These are phyloP conservation scores for Lasiosphaeris hirsuta DNA, from an alignment of 495 filamentous ascomycete species.

Conservation along the genomic window DNA sequence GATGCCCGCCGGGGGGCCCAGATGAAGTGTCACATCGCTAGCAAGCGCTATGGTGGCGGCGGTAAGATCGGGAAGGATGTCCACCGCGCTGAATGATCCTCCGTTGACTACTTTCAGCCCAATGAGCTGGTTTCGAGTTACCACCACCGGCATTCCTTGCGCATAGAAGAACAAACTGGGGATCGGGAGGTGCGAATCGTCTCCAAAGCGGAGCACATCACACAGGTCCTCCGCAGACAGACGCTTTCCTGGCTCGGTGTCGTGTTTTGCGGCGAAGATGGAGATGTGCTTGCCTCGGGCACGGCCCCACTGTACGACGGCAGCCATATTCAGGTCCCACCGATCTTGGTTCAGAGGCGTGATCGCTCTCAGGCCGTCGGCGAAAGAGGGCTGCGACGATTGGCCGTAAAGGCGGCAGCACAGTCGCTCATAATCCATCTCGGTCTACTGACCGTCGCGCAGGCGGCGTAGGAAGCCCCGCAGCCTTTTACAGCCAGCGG, in stretches of 20 bases:
- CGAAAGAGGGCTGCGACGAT: too few relatives aligned
- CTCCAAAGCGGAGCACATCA: conserved; percentile 4
- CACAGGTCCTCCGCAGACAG: neutral
- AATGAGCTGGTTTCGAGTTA: conserved; percentile 6
- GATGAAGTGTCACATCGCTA: conserved; percentile 1
- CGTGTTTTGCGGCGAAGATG: conserved; percentile 5
- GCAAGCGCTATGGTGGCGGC: neutral
- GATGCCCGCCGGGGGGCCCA: neutral
- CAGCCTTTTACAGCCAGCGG: neutral
- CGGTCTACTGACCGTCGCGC: too few relatives aligned
- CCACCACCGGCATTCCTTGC: conserved; percentile 7
- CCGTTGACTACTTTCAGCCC: conserved; percentile 1
- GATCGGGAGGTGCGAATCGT: conserved; percentile 9
- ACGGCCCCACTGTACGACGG: neutral
- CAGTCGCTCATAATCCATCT: too few relatives aligned
- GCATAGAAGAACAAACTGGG: conserved; percentile 8
- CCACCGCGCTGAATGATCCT: neutral
- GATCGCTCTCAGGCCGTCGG: too few relatives aligned
- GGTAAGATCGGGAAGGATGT: conserved; percentile 7
- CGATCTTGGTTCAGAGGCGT: too few relatives aligned
- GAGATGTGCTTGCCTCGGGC: conserved; percentile 4
- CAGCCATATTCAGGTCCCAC: neutral
- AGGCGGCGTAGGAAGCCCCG: too few relatives aligned
- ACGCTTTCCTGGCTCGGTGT: conserved; percentile 3
- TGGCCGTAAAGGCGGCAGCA: too few relatives aligned